A percentile compares a stretch with the other conserved stretches of the same genome.
These are phyloP conservation scores for Flaveria sonorensis DNA, from an alignment of 129 eudicot genomes.

Conservation along the genomic window DNA sequence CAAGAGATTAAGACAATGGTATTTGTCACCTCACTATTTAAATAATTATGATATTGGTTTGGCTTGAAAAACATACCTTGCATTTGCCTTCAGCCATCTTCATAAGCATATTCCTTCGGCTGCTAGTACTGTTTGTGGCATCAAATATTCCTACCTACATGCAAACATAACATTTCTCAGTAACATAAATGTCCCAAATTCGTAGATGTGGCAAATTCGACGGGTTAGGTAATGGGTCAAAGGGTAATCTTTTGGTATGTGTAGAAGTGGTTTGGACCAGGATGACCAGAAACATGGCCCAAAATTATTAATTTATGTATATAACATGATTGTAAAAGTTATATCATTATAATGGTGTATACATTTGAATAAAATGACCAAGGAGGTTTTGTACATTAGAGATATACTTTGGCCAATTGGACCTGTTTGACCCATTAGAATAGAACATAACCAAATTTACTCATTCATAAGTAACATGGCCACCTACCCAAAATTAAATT, in stretches of 20 bases:
- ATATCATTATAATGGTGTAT: not conserved
- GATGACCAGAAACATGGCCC: not conserved
- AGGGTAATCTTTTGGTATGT: not conserved
- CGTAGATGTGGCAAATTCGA: not conserved
- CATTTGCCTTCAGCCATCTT: constrained; percentile 98
- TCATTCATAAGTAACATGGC: not conserved
- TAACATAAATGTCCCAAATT: not conserved
- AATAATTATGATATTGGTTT: not conserved
- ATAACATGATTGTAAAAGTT: not conserved
- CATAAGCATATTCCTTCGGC: constrained; percentile 96
- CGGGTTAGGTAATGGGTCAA: not conserved
- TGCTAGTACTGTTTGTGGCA: constrained; percentile 91
- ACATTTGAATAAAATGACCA: not conserved
- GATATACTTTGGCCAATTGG: not conserved
- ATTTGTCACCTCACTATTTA: not conserved
- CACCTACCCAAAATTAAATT: not conserved
- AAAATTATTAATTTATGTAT: not conserved
- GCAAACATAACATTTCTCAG: constrained; percentile 12
- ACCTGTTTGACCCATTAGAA: not conserved
- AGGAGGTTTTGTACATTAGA: not conserved
- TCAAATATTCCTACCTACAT: constrained; percentile 95
- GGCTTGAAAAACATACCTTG: constrained; percentile 57
- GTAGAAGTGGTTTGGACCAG: not conserved
- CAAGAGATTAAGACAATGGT: constrained; percentile 16
- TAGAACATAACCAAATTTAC: not conserved